Evolutionary conservation across 2,329 filamentous ascomycete genomes (phyloP).

Genomic region (Alternaria tenuissima): DNA sequence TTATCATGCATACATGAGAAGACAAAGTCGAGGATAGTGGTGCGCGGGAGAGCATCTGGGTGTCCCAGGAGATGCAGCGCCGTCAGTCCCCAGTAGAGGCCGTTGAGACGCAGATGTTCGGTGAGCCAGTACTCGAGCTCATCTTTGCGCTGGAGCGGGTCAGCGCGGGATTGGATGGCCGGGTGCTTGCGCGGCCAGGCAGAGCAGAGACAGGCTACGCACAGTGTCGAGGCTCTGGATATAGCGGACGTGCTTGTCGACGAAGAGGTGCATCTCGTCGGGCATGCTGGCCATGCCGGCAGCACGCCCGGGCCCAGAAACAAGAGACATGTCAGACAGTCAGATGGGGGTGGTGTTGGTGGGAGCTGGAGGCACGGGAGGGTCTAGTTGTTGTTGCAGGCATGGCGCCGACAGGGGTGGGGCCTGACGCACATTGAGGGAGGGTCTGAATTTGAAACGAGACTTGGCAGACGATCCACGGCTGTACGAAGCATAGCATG

Average conservation of each 20-base stretch:
- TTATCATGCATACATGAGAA: slow-evolving; percentile 88
- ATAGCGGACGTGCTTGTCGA: slow-evolving; percentile 83
- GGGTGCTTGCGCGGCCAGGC: slow-evolving; percentile 27
- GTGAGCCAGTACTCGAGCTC: slow-evolving; percentile 98
- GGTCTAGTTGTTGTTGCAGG: slow-evolving; percentile 4
- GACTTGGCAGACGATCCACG: slow-evolving; percentile 10
- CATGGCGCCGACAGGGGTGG: slow-evolving; percentile 14
- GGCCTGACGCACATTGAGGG: slow-evolving; percentile 6
- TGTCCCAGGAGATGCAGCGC: slow-evolving; percentile 84
- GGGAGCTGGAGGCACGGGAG: slow-evolving; percentile 1
- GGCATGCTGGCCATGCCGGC: slow-evolving; percentile 51
- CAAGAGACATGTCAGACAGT: slow-evolving; percentile 62
- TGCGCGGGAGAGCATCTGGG: slow-evolving; percentile 81
- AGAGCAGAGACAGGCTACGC: slow-evolving; percentile 49
- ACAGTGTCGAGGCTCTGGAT: slow-evolving; percentile 90
- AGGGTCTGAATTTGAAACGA: slow-evolving; percentile 13
- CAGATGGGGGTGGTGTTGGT: slow-evolving; percentile 3
- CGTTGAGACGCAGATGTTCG: slow-evolving; percentile 93
- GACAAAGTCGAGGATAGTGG: slow-evolving; percentile 89
- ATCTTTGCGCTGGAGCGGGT: slow-evolving; percentile 75
- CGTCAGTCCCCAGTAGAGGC: slow-evolving; percentile 94
- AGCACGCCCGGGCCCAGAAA: slow-evolving; percentile 66
- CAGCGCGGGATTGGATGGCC: slow-evolving; percentile 43
- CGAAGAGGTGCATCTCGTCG: slow-evolving; percentile 60
- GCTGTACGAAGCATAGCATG: not conserved